Base-by-base conservation (phyloP, 306 rosid genomes). In the Cajanus cajan region DNA sequence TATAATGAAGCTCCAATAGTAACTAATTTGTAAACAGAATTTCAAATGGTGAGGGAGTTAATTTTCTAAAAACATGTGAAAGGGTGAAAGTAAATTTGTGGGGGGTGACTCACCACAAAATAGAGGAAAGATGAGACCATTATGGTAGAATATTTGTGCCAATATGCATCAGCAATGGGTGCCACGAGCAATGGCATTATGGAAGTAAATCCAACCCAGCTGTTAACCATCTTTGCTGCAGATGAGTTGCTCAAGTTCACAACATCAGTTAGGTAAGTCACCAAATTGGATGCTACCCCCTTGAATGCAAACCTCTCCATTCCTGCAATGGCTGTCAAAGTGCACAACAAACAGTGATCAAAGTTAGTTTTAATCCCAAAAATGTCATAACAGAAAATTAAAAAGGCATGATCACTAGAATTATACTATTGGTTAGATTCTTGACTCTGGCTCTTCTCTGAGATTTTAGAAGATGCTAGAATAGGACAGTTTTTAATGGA, bases 291-390 rank as follows among this genome's bases (percentile, higher is more conserved):
- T 10, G 98, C 92, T 44, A 92, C 98, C 54, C 97, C 98, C 78
- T 95, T 92, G 85, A 86, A 95, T 64, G 91, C 97, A 79, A 95
- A 88, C 88, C 98, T 92, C 86, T 95, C 98, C 84, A 95, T 87
- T 25, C 98, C 98, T 82, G 96, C 88, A 62, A 92, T 81, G 73
- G 82, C 97, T 94, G 86, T 39, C 21, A 66, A 63, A 71, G n/a
- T 22, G 34, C 22, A 18, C 58, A 62, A 74, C 22, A 48, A 70
- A 22, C 65, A 84, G 2, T n/a, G n/a, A 22, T 36, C 25, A 62
- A 11, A 73, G 22, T 44, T n/a, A 7, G 33, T 8, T 21, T n/a
- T 54, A 51, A 62, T 40, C 69, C 62, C 69, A 28, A 8, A 25
- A 45, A 39, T 75, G 50, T 12, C 45, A 28, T 18, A 10, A 25